Conservation (phyloP, 768 basidiomycete species). For the Coprinopsis sp. region DNA sequence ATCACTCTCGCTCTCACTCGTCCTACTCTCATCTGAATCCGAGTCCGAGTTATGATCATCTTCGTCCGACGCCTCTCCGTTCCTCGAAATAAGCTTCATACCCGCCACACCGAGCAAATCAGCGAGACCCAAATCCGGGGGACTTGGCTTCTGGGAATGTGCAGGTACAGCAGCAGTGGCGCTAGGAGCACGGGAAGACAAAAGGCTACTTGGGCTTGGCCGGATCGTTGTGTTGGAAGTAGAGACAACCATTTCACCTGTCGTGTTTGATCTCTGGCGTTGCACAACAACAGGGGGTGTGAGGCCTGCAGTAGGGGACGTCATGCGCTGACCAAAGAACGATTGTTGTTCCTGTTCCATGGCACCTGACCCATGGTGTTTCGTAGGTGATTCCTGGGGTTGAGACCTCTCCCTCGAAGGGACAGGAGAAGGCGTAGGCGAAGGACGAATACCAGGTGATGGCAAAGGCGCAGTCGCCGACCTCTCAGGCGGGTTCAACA, state of each 20-base stretch:
- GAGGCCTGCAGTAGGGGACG: not conserved
- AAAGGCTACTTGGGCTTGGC: not conserved
- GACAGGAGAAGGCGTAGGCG: not conserved
- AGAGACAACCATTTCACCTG: not conserved
- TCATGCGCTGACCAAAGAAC: not conserved
- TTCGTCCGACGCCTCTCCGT: conserved; percentile 28
- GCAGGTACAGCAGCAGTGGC: conserved; percentile 3
- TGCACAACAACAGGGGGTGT: not conserved
- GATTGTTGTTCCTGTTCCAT: not conserved
- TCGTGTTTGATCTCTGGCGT: not conserved
- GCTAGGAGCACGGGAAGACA: conserved; percentile 4
- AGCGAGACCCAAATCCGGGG: conserved; percentile 39
- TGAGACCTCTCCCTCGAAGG: not conserved
- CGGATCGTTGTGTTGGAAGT: not conserved
- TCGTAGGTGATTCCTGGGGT: not conserved
- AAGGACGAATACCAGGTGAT: not conserved
- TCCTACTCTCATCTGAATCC: conserved; percentile 22
- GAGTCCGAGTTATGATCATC: conserved; percentile 3
- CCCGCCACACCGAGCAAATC: conserved; percentile 38
- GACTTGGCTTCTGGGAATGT: conserved; percentile 22
- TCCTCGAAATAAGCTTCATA: conserved; percentile 36
- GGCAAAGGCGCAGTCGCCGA: not conserved
- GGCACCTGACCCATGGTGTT: conserved; percentile 3
- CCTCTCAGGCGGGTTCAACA: not conserved
- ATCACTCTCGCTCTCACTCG: conserved; percentile 19